These are phyloP conservation scores for Cokeromyces recurvatus DNA, from an alignment of 371 early-diverging fungal species.

Conservation along the genomic window DNA sequence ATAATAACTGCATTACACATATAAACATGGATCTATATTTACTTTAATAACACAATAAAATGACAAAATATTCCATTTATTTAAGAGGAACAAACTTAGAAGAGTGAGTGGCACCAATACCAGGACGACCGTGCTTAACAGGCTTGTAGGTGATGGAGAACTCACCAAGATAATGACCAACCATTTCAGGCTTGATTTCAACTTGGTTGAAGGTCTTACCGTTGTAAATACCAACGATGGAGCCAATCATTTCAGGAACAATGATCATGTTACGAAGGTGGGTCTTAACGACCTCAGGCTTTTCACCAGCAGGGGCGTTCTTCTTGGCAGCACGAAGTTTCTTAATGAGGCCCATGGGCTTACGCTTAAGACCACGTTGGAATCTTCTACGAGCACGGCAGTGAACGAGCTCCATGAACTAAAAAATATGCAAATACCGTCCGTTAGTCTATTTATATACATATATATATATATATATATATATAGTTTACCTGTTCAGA, in stretches of 20 bases:
- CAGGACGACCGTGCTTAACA: conserved; percentile 98
- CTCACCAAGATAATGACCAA: conserved; percentile 97
- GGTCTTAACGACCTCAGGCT: conserved; percentile 94
- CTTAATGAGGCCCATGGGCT: conserved; percentile 94
- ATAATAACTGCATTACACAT: no score
- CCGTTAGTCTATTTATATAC: no score
- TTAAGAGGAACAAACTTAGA: conserved; percentile 43
- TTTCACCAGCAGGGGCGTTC: conserved; percentile 60
- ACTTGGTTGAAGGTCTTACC: conserved; percentile 99
- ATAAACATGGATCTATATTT: no score
- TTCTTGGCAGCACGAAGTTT: conserved; percentile 96
- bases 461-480: no score
- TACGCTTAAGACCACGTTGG: conserved; percentile 95
- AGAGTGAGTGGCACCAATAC: conserved; percentile 97
- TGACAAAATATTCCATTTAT: no score
- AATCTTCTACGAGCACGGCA: conserved; percentile 95
- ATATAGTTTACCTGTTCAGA: conserved; percentile 76
- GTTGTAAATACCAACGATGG: conserved; percentile 98
- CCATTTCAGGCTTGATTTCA: conserved; percentile 99
- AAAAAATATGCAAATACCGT: no score
- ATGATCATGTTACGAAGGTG: conserved; percentile 99
- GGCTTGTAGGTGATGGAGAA: conserved; percentile 97
- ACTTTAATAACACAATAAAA: no score
- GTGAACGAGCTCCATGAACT: conserved; percentile 49
- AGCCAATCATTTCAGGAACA: conserved; percentile 99